These are phyloP conservation scores for Aspergillus sp. DNA, from an alignment of 2,329 filamentous ascomycete species.

Conservation along the genomic window DNA sequence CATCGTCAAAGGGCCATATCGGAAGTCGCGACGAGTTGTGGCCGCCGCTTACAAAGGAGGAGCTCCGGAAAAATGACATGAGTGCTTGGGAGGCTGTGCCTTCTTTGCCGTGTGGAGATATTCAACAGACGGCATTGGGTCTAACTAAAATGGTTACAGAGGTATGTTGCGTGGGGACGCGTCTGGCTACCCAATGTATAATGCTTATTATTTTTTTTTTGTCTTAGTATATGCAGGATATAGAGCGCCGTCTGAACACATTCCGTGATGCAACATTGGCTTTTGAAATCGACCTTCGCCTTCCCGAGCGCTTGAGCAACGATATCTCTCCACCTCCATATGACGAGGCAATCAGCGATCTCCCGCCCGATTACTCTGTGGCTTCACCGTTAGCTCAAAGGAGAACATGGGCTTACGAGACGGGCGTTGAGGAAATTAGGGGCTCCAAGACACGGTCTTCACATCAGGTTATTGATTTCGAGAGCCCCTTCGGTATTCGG, in stretches of 20 bases:
- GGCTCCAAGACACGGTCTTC: conserved; percentile 10
- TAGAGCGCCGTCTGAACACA: background rate
- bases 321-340: conserved; percentile 32
- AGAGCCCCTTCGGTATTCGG: conserved; percentile 24
- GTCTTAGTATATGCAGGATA: background rate
- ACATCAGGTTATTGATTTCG: conserved; percentile 26
- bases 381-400: conserved; percentile 28
- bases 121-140: background rate
- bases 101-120: background rate
- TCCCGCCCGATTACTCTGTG: conserved; percentile 35
- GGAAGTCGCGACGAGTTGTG: background rate
- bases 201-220: background rate
- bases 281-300: conserved; percentile 15
- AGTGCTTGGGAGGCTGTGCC: background rate
- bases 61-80: background rate
- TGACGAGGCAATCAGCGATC: conserved; percentile 31
- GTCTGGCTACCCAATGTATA: background rate
- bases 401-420: conserved; percentile 13
- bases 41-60: background rate
- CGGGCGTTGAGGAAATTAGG: conserved; percentile 6
- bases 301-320: conserved; percentile 20
- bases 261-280: conserved; percentile 1
- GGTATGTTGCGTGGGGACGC: background rate
- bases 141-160: background rate
- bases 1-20: background rate